phyloP scores from a whole-genome alignment of 108 stramenopile genomes.

The Skeletonema grethae region DNA sequence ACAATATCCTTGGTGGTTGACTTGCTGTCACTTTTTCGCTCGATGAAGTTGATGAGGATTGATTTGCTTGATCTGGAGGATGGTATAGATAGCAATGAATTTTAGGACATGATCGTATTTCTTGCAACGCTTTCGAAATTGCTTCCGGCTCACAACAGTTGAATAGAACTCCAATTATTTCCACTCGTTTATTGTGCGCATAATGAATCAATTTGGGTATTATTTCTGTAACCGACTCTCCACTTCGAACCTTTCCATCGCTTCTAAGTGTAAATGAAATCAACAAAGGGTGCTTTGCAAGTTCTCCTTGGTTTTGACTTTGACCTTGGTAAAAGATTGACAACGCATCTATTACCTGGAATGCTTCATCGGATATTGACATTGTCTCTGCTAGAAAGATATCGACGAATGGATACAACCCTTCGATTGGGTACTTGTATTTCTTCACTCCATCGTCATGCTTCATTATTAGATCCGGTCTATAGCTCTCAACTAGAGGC shows the following conservation, averaged over 20 bases:
- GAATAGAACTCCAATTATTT: constrained; percentile 71
- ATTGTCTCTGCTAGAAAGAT: constrained; percentile 81
- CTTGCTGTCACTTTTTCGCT: not conserved
- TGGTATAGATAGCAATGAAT: constrained; percentile 31
- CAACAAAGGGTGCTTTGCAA: constrained; percentile 46
- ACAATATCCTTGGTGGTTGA: constrained; percentile 33
- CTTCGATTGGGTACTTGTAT: constrained; percentile 52
- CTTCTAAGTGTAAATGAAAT: constrained; percentile 73
- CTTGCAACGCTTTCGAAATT: constrained; percentile 63
- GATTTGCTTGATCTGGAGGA: constrained; percentile 1
- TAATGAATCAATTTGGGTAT: constrained; percentile 46
- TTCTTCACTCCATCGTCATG: constrained; percentile 59
- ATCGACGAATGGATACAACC: constrained; percentile 68
- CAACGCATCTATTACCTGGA: constrained; percentile 72
- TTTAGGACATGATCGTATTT: constrained; percentile 33
- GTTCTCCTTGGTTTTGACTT: not conserved
- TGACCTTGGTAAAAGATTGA: constrained; percentile 9
- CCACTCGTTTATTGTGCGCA: constrained; percentile 19
- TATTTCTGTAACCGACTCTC: constrained; percentile 46
- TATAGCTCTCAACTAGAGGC: constrained; percentile 78
- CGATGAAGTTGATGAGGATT: not conserved
- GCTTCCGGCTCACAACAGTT: constrained; percentile 87
- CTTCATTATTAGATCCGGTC: constrained; percentile 67
- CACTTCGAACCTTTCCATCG: constrained; percentile 64
- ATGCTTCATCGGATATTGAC: constrained; percentile 72